These are phyloP conservation scores for Sistotremastrum niveocremeum DNA, from an alignment of 768 basidiomycete genomes.

Conservation along the genomic window DNA sequence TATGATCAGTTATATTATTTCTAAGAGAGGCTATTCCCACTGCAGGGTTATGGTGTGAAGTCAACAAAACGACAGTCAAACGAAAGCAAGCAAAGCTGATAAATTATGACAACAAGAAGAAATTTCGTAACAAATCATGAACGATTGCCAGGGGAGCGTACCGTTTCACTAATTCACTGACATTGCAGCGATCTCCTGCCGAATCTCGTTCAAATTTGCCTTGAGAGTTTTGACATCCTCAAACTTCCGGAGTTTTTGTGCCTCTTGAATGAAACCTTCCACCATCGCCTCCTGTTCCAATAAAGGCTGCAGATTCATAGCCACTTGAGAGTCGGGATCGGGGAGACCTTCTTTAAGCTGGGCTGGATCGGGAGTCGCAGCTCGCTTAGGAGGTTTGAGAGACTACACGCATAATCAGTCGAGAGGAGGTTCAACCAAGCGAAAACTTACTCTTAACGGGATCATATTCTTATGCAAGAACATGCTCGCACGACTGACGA, in stretches of 20 bases:
- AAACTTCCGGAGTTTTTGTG: slow-evolving; percentile 81
- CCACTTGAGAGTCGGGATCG: slow-evolving; percentile 58
- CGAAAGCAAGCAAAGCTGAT: too few relatives aligned
- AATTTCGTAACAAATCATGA: not conserved
- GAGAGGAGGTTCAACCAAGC: not conserved
- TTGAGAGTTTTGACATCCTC: slow-evolving; percentile 87
- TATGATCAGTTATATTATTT: slow-evolving; percentile 5
- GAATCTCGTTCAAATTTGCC: slow-evolving; percentile 67
- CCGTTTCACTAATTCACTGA: slow-evolving; percentile 17
- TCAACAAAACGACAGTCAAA: too few relatives aligned
- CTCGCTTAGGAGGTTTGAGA: slow-evolving; percentile 6
- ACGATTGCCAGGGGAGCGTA: not conserved
- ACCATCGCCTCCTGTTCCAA: slow-evolving; percentile 90
- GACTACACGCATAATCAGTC: slow-evolving; percentile 1
- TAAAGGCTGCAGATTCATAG: slow-evolving; percentile 67
- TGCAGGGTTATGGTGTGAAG: not conserved
- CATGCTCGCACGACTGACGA: slow-evolving; percentile 57
- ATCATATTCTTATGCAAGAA: slow-evolving; percentile 90
- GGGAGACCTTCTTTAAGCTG: slow-evolving; percentile 16
- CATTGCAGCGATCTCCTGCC: slow-evolving; percentile 67
- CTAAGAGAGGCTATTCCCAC: not conserved
- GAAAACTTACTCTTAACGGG: slow-evolving; percentile 49
- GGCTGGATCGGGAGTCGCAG: slow-evolving; percentile 1
- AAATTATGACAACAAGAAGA: too few relatives aligned
- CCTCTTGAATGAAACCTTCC: slow-evolving; percentile 83